A percentile compares a stretch with the other conserved stretches of the same genome.
Conservation (phyloP, 176 grass and related monocot genomes). For the Aechmea fasciata region DNA sequence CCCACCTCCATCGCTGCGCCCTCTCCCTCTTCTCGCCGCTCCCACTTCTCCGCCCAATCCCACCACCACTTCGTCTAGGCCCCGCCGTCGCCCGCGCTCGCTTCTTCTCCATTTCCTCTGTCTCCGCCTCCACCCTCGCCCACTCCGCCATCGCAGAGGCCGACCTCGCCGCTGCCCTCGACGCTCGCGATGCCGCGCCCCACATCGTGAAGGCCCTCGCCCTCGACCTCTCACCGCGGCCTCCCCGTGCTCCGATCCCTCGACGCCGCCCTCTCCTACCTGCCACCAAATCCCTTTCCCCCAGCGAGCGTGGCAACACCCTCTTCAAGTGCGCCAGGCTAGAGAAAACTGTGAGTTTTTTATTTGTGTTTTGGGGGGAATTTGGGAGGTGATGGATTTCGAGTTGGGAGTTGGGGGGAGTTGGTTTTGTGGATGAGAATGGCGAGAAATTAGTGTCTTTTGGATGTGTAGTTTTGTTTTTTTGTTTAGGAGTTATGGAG, state of each 20-base stretch:
- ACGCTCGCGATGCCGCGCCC: constrained; percentile 55
- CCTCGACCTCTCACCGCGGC: constrained; percentile 65
- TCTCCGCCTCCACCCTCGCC: constrained; percentile 9
- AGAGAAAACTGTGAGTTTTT: no score
- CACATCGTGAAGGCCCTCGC: constrained; percentile 82
- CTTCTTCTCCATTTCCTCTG: not conserved
- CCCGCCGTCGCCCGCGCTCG: constrained; percentile 59
- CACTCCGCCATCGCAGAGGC: constrained; percentile 55
- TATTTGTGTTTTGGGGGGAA: no score
- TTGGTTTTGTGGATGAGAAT: no score
- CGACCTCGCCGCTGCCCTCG: constrained; percentile 68
- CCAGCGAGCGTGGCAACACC: constrained; percentile 66
- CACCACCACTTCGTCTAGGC: no score
- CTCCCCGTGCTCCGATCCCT: constrained; percentile 47
- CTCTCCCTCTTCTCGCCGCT: no score
- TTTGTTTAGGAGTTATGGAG: no score
- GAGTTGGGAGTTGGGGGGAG: no score
- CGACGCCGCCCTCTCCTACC: constrained; percentile 51
- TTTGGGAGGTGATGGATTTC: no score
- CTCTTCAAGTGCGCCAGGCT: constrained; percentile 61
- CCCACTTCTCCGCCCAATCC: no score
- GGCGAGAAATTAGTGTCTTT: no score
- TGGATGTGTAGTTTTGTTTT: no score
- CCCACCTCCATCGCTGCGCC: no score
- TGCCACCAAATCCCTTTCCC: constrained; percentile 43